These are phyloP conservation scores for Parathielavia hyrcaniae DNA, from an alignment of 495 filamentous ascomycete genomes.

Conservation along the genomic window DNA sequence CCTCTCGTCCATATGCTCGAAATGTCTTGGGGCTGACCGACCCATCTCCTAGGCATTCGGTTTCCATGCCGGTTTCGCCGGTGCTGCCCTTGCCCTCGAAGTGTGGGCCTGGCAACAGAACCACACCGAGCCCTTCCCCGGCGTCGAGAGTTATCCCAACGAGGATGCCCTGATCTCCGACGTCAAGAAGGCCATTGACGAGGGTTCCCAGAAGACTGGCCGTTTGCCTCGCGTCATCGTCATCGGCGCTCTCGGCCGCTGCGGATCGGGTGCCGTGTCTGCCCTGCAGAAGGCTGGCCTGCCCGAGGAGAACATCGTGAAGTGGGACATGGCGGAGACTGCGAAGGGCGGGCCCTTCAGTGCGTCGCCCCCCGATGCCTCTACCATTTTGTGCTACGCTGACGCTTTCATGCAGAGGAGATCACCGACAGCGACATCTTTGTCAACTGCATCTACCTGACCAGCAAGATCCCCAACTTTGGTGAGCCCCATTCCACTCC, in stretches of 20 bases:
- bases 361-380: conserved; percentile 8
- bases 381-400: not conserved
- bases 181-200: conserved; percentile 65
- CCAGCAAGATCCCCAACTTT: conserved; percentile 36
- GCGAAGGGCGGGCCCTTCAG: conserved; percentile 72
- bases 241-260: conserved; percentile 71
- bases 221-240: conserved; percentile 51
- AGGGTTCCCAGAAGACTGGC: conserved; percentile 61
- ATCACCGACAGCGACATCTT: conserved; percentile 77
- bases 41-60: conserved; percentile 39
- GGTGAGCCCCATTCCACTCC: conserved; percentile 14
- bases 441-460: conserved; percentile 89
- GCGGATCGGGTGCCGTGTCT: conserved; percentile 79
- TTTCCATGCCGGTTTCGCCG: conserved; percentile 76
- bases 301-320: conserved; percentile 63
- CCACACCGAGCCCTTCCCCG: conserved; percentile 59
- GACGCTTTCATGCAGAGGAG: conserved; percentile 46
- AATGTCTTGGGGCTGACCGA: not conserved
- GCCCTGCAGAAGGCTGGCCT: conserved; percentile 71
- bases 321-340: conserved; percentile 96
- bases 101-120: conserved; percentile 85
- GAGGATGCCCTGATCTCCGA: conserved; percentile 65
- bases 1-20: not conserved
- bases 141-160: conserved; percentile 68
- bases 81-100: conserved; percentile 74